Evolutionary conservation across 192 early-diverging fungal genomes (phyloP).

Genomic region (Thamnidium elegans): DNA sequence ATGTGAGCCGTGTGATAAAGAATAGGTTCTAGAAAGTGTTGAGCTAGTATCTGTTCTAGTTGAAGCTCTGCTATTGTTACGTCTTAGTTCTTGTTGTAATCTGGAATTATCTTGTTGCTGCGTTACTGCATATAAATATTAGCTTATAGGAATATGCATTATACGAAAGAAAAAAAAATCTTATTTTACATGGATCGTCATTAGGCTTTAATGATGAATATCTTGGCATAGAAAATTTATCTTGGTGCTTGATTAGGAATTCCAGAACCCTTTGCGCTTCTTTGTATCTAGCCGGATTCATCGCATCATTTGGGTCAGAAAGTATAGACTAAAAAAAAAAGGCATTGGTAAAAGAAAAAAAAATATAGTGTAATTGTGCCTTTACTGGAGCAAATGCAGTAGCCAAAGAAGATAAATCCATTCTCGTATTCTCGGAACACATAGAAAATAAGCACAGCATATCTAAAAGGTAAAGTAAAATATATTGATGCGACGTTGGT

Average conservation of each 20-base stretch:
- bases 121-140: too few relatives aligned
- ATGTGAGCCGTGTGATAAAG: not conserved
- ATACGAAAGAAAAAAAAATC: too few relatives aligned
- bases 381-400: constrained; percentile 71
- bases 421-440: constrained; percentile 53
- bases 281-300: constrained; percentile 70
- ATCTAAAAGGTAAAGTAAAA: constrained; percentile 66
- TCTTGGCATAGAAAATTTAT: constrained; percentile 38
- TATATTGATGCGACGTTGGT: constrained; percentile 54
- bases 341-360: not conserved
- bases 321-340: constrained; percentile 65
- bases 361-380: not conserved
- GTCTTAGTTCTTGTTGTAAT: constrained; percentile 59
- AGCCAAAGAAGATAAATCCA: constrained; percentile 69
- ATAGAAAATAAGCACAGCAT: constrained; percentile 53
- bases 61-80: constrained; percentile 56
- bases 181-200: too few relatives aligned
- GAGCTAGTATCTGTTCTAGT: constrained; percentile 56
- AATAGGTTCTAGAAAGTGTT: constrained; percentile 10
- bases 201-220: too few relatives aligned
- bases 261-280: constrained; percentile 65
- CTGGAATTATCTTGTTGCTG: too few relatives aligned
- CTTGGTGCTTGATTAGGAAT: constrained; percentile 64
- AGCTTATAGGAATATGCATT: too few relatives aligned
- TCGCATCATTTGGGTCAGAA: constrained; percentile 64